phyloP scores from a whole-genome alignment of 768 basidiomycete genomes.

The Gyrodon lividus region DNA sequence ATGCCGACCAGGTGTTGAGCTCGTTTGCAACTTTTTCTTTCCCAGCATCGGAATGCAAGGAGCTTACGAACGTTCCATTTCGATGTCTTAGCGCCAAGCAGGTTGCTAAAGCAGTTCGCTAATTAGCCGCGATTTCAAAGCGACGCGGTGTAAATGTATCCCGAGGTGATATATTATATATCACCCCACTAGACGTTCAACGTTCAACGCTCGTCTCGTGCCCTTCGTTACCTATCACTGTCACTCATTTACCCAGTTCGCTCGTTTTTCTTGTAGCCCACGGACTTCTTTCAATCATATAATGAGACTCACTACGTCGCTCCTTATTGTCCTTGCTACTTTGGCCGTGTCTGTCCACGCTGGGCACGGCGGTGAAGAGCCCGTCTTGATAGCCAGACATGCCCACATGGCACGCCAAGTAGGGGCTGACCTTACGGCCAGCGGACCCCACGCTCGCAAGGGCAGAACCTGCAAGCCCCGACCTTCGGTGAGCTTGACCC shows the following conservation, averaged over 20 bases:
- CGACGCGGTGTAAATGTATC: background rate
- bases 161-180: too few species aligned
- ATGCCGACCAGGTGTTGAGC: too few species aligned
- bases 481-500: background rate
- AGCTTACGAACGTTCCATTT: too few species aligned
- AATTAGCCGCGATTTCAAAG: background rate
- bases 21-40: too few species aligned
- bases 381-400: too few species aligned
- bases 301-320: slow-evolving; percentile 46
- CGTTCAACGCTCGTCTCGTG: background rate
- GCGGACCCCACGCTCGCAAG: background rate
- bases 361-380: slow-evolving; percentile 30
- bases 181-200: background rate
- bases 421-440: background rate
- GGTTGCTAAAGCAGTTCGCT: background rate
- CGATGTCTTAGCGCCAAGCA: background rate
- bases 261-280: slow-evolving; percentile 7
- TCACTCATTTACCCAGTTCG: slow-evolving; percentile 11
- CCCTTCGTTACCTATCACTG: background rate
- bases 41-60: too few species aligned
- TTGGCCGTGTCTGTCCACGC: slow-evolving; percentile 29
- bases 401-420: slow-evolving; percentile 33
- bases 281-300: slow-evolving; percentile 11
- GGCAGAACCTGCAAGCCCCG: background rate
- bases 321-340: slow-evolving; percentile 37